These are phyloP conservation scores for Phaffomyces opuntiae DNA, from an alignment of 805 yeast genomes.

Conservation along the genomic window DNA sequence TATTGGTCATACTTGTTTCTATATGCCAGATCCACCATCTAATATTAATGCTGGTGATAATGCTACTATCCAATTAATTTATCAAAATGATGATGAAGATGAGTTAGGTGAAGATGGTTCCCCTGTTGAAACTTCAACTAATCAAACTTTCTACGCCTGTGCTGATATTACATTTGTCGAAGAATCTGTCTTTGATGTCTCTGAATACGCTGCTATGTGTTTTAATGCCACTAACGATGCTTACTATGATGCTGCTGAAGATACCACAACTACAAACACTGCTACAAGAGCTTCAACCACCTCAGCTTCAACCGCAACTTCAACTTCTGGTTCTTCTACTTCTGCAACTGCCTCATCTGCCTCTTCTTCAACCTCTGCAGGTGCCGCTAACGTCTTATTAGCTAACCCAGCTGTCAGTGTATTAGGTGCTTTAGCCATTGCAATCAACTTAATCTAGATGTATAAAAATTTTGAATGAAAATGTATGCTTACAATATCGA, in stretches of 20 bases:
- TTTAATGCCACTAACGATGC: constrained; percentile 35
- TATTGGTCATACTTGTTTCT: constrained; percentile 41
- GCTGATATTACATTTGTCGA: constrained; percentile 38
- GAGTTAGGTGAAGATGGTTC: constrained; percentile 14
- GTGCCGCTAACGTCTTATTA: constrained; percentile 12
- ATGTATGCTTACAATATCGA: not conserved
- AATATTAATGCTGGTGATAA: constrained; percentile 30
- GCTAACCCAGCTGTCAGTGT: constrained; percentile 17
- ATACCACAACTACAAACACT: constrained; percentile 3
- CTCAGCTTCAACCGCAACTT: not conserved
- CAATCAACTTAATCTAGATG: constrained; percentile 14
- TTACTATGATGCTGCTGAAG: constrained; percentile 28
- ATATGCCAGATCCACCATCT: constrained; percentile 36
- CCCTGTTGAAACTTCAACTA: constrained; percentile 31
- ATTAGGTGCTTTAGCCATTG: constrained; percentile 18
- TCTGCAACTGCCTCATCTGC: constrained; percentile 12
- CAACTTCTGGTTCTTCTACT: not conserved
- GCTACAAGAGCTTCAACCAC: constrained; percentile 7
- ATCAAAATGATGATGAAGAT: constrained; percentile 28
- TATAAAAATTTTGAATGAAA: not conserved
- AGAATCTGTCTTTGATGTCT: constrained; percentile 30
- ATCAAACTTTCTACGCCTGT: constrained; percentile 39
- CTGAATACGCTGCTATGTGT: constrained; percentile 30
- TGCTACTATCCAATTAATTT: constrained; percentile 40
- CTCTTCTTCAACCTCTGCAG: constrained; percentile 11